These are phyloP conservation scores for Epithele typhae DNA, from an alignment of 768 basidiomycete genomes.

Conservation along the genomic window DNA sequence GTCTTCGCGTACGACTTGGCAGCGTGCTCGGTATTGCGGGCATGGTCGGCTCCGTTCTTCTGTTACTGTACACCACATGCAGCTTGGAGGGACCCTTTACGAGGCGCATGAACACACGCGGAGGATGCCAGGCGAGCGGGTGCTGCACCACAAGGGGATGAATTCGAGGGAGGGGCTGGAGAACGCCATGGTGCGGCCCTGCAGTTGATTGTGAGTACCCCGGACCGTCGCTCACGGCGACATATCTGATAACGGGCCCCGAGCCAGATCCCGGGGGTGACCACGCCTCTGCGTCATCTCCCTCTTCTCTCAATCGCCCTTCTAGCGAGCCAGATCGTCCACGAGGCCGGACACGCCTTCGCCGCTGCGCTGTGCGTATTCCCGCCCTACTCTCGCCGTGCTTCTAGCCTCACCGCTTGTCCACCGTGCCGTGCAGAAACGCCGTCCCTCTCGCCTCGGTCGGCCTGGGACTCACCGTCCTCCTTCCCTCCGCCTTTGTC, in stretches of 20 bases:
- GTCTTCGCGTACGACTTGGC: constrained; percentile 43
- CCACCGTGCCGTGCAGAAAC: constrained; percentile 40
- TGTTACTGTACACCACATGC: constrained; percentile 38
- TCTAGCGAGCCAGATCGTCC: constrained; percentile 61
- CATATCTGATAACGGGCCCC: no score
- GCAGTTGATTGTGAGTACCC: constrained; percentile 28
- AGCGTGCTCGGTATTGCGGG: constrained; percentile 41
- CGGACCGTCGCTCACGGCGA: background rate
- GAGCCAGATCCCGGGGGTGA: constrained; percentile 88
- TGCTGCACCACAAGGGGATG: no score
- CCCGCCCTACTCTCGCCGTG: constrained; percentile 25
- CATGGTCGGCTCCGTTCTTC: constrained; percentile 37
- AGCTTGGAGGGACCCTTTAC: no score
- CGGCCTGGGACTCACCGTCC: constrained; percentile 57
- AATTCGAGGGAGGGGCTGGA: background rate
- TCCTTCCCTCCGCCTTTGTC: constrained; percentile 76
- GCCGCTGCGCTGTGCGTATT: constrained; percentile 65
- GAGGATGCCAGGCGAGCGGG: no score
- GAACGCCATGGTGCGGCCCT: background rate
- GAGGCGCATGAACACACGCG: no score
- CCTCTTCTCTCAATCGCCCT: constrained; percentile 63
- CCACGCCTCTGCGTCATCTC: constrained; percentile 68
- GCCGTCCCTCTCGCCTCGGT: constrained; percentile 55
- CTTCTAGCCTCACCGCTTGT: background rate
- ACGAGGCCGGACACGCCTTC: constrained; percentile 79